phyloP scores from a whole-genome alignment of 768 basidiomycete genomes.

The Cystofilobasidium bisporidii region DNA sequence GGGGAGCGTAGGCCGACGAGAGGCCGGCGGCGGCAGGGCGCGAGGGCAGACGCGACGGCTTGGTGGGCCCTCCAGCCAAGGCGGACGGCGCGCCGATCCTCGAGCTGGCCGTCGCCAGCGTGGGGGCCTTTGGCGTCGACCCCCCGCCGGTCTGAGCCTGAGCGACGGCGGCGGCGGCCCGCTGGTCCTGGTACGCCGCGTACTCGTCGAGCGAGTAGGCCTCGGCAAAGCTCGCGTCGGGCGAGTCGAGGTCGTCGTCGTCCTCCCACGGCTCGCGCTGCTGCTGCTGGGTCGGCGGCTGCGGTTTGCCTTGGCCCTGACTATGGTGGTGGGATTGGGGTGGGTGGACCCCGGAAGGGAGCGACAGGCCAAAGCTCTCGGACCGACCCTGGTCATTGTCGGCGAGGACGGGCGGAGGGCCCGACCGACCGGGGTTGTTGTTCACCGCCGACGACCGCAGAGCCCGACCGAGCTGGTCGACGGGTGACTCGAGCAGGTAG shows the following conservation, averaged over 20 bases:
- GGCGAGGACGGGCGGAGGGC: too few species aligned
- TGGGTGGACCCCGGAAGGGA: background rate
- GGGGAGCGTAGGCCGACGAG: too few species aligned
- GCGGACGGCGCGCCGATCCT: too few species aligned
- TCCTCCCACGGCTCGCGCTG: conserved; percentile 12
- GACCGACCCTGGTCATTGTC: too few species aligned
- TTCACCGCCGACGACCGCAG: too few species aligned
- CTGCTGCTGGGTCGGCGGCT: background rate
- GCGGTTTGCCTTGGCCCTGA: background rate
- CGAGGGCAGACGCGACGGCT: too few species aligned
- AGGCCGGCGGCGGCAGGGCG: too few species aligned
- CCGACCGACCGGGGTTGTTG: too few species aligned
- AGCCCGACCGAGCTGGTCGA: conserved; percentile 13
- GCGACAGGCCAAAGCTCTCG: background rate
- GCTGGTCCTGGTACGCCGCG: conserved; percentile 1
- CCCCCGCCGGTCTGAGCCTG: background rate
- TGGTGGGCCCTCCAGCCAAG: too few species aligned
- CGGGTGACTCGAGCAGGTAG: conserved; percentile 17
- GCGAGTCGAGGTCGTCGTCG: conserved; percentile 24
- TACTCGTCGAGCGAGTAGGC: conserved; percentile 13
- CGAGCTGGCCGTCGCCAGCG: too few species aligned
- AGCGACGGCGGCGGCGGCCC: background rate
- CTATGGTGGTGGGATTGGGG: background rate
- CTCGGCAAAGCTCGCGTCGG: conserved; percentile 24
- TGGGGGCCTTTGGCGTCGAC: background rate